These are phyloP conservation scores for Boletus vermiculosoides DNA, from an alignment of 768 basidiomycete genomes.

Conservation along the genomic window DNA sequence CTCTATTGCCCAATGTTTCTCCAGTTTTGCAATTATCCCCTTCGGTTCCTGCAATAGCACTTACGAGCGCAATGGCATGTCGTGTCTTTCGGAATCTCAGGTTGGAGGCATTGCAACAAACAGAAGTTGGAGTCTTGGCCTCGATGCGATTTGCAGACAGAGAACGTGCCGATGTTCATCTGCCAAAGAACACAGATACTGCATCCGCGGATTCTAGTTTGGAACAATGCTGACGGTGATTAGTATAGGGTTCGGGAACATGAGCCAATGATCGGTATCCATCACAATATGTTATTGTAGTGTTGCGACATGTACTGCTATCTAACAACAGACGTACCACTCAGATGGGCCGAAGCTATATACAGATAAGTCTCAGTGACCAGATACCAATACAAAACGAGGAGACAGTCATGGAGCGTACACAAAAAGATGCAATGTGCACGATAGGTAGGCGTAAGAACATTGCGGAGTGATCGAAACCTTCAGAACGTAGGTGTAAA, in stretches of 20 bases:
- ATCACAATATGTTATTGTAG: background rate
- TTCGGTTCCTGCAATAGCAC: conserved; percentile 28
- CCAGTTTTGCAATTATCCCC: conserved; percentile 24
- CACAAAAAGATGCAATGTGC: background rate
- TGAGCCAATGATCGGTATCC: background rate
- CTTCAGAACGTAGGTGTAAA: conserved; percentile 5
- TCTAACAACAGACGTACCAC: background rate
- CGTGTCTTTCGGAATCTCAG: conserved; percentile 37
- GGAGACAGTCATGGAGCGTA: background rate
- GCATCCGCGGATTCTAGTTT: background rate
- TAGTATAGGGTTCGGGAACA: background rate
- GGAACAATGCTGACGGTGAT: background rate
- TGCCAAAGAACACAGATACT: background rate
- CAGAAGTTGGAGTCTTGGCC: conserved; percentile 12
- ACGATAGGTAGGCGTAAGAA: background rate
- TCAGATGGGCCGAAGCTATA: background rate
- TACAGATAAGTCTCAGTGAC: background rate
- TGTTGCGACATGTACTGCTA: background rate
- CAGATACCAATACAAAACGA: conserved; percentile 19
- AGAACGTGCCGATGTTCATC: background rate
- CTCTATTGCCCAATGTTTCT: conserved; percentile 18
- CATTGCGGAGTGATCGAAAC: background rate
- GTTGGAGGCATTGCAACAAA: conserved; percentile 9
- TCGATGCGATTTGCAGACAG: conserved; percentile 18
- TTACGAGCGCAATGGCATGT: conserved; percentile 35